Percentiles rank a stretch among this genome's conserved stretches.
Evolutionary conservation across 2,329 filamentous ascomycete genomes (phyloP).

Genomic region (Ophiosphaerella herpotricha): DNA sequence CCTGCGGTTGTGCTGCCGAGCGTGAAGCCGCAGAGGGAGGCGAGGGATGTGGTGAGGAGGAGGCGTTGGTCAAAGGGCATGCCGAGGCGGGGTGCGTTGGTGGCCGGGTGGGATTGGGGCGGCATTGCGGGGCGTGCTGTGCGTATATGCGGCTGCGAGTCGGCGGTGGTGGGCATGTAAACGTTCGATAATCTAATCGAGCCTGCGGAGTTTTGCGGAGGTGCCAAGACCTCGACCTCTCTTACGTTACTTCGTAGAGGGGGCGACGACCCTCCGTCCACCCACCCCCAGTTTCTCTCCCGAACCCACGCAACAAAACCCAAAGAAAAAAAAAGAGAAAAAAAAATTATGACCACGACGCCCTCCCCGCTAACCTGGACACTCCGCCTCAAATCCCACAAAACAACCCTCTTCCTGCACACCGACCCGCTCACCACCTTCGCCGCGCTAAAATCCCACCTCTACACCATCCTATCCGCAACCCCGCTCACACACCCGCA

Average conservation of each 20-base stretch:
- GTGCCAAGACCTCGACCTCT: not conserved
- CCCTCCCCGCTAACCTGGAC: conserved; percentile 45
- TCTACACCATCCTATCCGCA: conserved; percentile 49
- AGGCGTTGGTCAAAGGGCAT: conserved; percentile 69
- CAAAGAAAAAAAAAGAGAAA: too few species aligned
- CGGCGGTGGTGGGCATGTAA: not conserved
- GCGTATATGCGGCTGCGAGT: too few species aligned
- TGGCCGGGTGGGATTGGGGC: conserved; percentile 8
- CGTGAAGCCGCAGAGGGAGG: conserved; percentile 69
- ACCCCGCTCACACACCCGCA: conserved; percentile 32
- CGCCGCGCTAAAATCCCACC: conserved; percentile 46
- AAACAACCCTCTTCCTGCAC: conserved; percentile 54
- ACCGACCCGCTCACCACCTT: conserved; percentile 50
- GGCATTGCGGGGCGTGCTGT: conserved; percentile 4
- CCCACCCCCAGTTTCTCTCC: too few species aligned
- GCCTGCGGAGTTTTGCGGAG: not conserved
- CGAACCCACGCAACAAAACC: too few species aligned
- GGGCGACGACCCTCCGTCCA: too few species aligned
- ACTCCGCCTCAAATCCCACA: conserved; percentile 53
- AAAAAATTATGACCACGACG: conserved; percentile 17
- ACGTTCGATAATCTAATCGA: not conserved
- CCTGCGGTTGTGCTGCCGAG: conserved; percentile 76
- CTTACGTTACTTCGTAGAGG: too few species aligned
- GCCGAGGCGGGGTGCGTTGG: conserved; percentile 54
- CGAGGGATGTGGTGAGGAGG: conserved; percentile 64